Percentiles rank a stretch among this genome's conserved stretches.
phyloP scores from a whole-genome alignment of 2,329 filamentous ascomycete genomes.

The Bipolaris zeicola region DNA sequence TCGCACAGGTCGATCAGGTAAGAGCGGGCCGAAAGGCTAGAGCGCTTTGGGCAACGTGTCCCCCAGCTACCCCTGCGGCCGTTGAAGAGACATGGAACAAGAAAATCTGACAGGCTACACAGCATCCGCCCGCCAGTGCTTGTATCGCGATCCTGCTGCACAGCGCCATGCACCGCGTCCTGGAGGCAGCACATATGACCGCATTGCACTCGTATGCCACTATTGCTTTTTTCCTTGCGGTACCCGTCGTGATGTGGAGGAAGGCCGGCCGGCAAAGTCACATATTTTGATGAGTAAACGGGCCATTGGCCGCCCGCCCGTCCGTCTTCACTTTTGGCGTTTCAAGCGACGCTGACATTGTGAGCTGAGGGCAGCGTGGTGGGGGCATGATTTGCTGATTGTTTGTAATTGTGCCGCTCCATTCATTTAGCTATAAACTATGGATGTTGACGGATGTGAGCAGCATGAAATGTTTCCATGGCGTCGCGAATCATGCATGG shows the following conservation, averaged over 20 bases:
- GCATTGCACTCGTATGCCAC: conserved; percentile 14
- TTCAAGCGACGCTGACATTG: conserved; percentile 11
- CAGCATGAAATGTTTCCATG: conserved; percentile 2
- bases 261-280: conserved; percentile 10
- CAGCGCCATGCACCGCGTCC: conserved; percentile 15
- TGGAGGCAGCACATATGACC: conserved; percentile 26
- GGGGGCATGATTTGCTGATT: conserved; percentile 1
- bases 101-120: conserved; percentile 37
- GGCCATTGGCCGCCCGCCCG: conserved; percentile 4
- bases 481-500: conserved; percentile 14
- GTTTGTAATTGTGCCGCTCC: conserved; percentile 8
- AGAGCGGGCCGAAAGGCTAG: conserved; percentile 38
- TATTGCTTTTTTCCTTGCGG: not conserved
- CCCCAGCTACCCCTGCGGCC: conserved; percentile 30
- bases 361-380: not conserved
- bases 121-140: conserved; percentile 27
- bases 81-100: conserved; percentile 34
- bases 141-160: conserved; percentile 26
- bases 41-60: conserved; percentile 16
- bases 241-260: conserved; percentile 18
- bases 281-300: conserved; percentile 5
- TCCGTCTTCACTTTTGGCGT: not conserved
- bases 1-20: conserved; percentile 32
- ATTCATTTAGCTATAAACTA: conserved; percentile 7
- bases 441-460: conserved; percentile 7